These are phyloP conservation scores for Cercospora beticola DNA, from an alignment of 2,329 filamentous ascomycete genomes.

Conservation along the genomic window DNA sequence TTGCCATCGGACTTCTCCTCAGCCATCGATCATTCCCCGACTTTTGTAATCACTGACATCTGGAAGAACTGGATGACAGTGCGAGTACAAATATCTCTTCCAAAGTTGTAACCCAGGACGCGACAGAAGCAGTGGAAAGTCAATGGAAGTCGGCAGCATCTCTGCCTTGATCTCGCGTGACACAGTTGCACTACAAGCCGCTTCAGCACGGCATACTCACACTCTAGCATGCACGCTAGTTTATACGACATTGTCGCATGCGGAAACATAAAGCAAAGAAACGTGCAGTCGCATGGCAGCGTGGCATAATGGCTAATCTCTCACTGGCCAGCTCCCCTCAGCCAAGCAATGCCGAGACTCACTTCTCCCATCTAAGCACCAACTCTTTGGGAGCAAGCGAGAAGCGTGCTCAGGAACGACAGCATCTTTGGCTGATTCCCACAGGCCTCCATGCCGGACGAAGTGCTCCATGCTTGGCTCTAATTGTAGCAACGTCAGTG, in stretches of 20 bases:
- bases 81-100: not conserved
- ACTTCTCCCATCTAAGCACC: slow-evolving; percentile 12
- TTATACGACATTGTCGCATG: not conserved
- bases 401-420: slow-evolving; percentile 15
- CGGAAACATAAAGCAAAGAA: not conserved
- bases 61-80: not conserved
- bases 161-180: not conserved
- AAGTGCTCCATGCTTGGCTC: slow-evolving; percentile 1
- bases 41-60: not conserved
- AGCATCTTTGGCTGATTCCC: slow-evolving; percentile 10
- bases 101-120: not conserved
- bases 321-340: slow-evolving; percentile 5
- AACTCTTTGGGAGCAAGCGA: slow-evolving; percentile 6
- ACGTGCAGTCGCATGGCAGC: slow-evolving; percentile 8
- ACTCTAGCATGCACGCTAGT: not conserved
- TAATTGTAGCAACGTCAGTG: not conserved
- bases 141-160: not conserved
- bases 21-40: not conserved
- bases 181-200: not conserved
- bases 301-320: slow-evolving; percentile 8
- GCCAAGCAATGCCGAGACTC: slow-evolving; percentile 16
- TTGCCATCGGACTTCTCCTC: not conserved
- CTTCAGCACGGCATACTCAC: not conserved
- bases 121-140: not conserved
- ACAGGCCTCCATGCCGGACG: not conserved